Conservation (phyloP, 1,139 yeast species). For the Yamadazyma diospyri region DNA sequence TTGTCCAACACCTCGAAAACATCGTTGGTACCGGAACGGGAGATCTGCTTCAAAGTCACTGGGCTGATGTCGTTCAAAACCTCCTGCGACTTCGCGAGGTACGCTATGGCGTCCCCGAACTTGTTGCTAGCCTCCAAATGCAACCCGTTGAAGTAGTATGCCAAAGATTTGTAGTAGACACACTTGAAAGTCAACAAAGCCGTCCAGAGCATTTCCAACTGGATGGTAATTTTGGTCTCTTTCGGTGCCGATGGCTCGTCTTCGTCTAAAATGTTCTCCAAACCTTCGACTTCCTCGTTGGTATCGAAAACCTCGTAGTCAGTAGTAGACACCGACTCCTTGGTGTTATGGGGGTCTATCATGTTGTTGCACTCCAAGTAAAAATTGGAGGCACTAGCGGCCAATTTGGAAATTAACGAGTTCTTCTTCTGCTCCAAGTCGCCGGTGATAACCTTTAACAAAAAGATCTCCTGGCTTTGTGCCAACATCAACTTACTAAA, state of each 20-base stretch:
- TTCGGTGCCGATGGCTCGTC: conserved; percentile 14
- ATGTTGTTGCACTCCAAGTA: conserved; percentile 48
- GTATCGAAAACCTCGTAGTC: conserved; percentile 19
- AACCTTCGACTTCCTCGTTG: conserved; percentile 19
- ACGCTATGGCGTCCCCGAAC: conserved; percentile 77
- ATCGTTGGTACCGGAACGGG: conserved; percentile 24
- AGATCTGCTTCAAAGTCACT: conserved; percentile 22
- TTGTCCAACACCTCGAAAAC: conserved; percentile 41
- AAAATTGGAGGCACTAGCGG: conserved; percentile 55
- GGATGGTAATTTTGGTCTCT: conserved; percentile 44
- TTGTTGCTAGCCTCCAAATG: conserved; percentile 48
- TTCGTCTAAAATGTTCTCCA: conserved; percentile 16
- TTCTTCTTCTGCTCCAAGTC: conserved; percentile 50
- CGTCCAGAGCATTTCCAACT: conserved; percentile 46
- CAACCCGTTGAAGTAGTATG: conserved; percentile 53
- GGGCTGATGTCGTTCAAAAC: conserved; percentile 27
- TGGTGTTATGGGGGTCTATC: conserved; percentile 19
- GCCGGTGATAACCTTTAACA: conserved; percentile 56
- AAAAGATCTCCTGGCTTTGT: conserved; percentile 85
- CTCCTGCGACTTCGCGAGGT: conserved; percentile 51
- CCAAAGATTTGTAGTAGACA: conserved; percentile 38
- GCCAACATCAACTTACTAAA: conserved; percentile 68
- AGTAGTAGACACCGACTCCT: conserved; percentile 12
- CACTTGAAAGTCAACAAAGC: conserved; percentile 45
- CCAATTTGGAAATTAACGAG: conserved; percentile 69